These are phyloP conservation scores for Arthroderma uncinatum DNA, from an alignment of 2,329 filamentous ascomycete species.

Conservation along the genomic window DNA sequence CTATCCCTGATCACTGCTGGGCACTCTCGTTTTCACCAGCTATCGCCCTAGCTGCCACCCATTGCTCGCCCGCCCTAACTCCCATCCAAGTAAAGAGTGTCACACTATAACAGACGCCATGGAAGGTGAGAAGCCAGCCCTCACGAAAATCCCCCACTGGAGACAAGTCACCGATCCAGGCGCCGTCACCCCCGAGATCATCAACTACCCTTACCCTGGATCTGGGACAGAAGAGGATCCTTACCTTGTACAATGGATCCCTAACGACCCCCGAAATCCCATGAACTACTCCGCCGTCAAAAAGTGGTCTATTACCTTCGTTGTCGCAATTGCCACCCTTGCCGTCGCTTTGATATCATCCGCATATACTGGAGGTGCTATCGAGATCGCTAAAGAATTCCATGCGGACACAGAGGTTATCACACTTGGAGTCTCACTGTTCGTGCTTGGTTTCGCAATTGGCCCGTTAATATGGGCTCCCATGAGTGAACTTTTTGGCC, in stretches of 20 bases:
- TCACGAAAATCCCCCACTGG: conserved; percentile 33
- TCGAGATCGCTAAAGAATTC: conserved; percentile 44
- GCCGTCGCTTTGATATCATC: conserved; percentile 59
- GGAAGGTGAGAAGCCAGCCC: conserved; percentile 3
- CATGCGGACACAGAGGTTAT: conserved; percentile 36
- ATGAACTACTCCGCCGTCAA: conserved; percentile 45
- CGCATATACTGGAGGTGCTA: conserved; percentile 49
- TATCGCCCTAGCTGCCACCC: neutral
- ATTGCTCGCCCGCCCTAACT: neutral
- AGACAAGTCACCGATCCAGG: conserved; percentile 47
- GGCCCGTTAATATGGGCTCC: conserved; percentile 57
- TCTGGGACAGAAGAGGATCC: conserved; percentile 56
- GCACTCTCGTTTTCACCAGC: neutral
- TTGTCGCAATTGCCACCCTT: conserved; percentile 56
- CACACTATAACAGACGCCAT: neutral
- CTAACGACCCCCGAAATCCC: conserved; percentile 56
- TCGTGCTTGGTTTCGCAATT: conserved; percentile 49
- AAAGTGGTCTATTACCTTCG: conserved; percentile 56
- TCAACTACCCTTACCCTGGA: conserved; percentile 47
- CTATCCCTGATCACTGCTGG: neutral
- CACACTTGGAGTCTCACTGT: conserved; percentile 50
- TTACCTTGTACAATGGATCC: conserved; percentile 57
- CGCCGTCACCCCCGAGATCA: conserved; percentile 46
- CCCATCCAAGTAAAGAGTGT: neutral
- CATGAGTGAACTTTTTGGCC: conserved; percentile 52